These are phyloP conservation scores for Beauveria brongniartii DNA, from an alignment of 2,329 filamentous ascomycete genomes.

Conservation along the genomic window DNA sequence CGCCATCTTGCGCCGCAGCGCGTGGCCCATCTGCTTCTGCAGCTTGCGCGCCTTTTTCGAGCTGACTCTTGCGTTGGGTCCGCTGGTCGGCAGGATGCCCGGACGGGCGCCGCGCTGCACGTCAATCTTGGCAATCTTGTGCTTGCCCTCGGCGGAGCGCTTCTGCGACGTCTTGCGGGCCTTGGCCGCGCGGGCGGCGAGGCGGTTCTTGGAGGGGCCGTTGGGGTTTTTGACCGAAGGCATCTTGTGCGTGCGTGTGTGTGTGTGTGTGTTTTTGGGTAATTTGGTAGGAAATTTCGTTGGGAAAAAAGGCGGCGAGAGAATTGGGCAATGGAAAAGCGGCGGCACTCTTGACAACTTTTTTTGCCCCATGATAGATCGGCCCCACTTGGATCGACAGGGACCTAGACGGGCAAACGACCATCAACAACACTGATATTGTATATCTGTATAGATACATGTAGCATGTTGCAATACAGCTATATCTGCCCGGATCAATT, in stretches of 20 bases:
- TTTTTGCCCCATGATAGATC: constrained; percentile 6
- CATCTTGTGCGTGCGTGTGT: constrained; percentile 27
- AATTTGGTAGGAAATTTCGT: not conserved
- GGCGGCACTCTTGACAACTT: not conserved
- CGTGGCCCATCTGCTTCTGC: constrained; percentile 44
- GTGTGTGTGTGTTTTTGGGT: not conserved
- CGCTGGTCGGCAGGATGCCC: constrained; percentile 48
- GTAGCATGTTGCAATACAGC: too few species aligned
- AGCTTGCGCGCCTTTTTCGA: constrained; percentile 49
- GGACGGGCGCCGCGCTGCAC: constrained; percentile 40
- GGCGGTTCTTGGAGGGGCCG: constrained; percentile 45
- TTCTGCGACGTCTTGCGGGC: constrained; percentile 37
- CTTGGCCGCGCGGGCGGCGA: constrained; percentile 37
- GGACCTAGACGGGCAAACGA: not conserved
- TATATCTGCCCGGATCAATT: too few species aligned
- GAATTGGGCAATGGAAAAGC: not conserved
- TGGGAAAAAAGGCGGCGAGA: not conserved
- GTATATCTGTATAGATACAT: not conserved
- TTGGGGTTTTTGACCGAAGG: constrained; percentile 52
- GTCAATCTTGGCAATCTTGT: constrained; percentile 35
- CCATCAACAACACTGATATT: not conserved
- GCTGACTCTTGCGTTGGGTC: constrained; percentile 42
- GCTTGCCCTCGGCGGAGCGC: constrained; percentile 28
- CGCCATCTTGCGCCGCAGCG: constrained; percentile 43
- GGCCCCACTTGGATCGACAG: constrained; percentile 4